A percentile compares a stretch with the other conserved stretches of the same genome.
Conservation (phyloP, 164 flowering plant genomes). For the Chimonanthus salicifolius region DNA sequence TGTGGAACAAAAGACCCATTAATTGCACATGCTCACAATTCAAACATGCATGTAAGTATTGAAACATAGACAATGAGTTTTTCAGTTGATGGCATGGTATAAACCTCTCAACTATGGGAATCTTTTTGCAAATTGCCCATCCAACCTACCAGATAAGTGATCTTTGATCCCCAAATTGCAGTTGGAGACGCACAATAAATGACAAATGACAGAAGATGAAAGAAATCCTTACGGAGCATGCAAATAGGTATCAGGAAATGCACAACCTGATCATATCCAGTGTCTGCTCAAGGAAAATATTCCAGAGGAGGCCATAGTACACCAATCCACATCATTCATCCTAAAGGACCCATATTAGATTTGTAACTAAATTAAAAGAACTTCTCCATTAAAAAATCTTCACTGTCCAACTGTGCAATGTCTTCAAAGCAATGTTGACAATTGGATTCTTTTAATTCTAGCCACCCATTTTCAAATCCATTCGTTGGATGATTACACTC, state of each 20-base stretch:
- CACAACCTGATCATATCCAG: not conserved
- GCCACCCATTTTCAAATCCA: not conserved
- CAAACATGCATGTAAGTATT: too few species aligned
- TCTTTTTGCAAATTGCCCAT: too few species aligned
- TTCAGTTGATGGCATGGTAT: too few species aligned
- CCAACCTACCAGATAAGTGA: not conserved
- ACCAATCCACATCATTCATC: not conserved
- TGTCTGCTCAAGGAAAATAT: not conserved
- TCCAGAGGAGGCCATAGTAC: not conserved
- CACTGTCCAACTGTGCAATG: not conserved
- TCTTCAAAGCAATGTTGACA: not conserved
- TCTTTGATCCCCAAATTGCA: not conserved
- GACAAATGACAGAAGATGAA: not conserved
- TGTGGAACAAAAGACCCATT: too few species aligned
- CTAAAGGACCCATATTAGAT: not conserved
- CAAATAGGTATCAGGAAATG: not conserved
- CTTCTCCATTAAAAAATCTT: not conserved
- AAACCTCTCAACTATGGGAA: too few species aligned
- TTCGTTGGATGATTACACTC: not conserved
- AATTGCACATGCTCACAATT: too few species aligned
- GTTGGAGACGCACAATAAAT: not conserved
- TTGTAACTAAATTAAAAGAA: not conserved
- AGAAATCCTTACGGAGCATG: not conserved
- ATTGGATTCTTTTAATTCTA: not conserved
- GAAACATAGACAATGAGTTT: too few species aligned